Evolutionary conservation across 1,139 yeast genomes (phyloP).

Genomic region (Yamadazyma aaseri): DNA sequence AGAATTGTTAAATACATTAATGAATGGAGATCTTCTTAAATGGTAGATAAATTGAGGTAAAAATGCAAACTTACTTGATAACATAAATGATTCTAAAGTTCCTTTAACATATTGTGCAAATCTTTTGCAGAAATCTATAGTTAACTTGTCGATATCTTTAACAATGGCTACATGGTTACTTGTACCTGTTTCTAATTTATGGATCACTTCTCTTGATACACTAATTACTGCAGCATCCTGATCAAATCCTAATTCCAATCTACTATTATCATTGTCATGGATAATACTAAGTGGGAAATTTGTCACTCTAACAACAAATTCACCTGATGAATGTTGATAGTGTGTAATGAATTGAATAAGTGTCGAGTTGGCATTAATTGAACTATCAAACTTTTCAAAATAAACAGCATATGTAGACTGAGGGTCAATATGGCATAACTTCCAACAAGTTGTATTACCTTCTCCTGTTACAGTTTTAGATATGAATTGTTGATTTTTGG

Average conservation of each 20-base stretch:
- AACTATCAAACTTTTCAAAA: slow-evolving; percentile 51
- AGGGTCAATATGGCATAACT: slow-evolving; percentile 52
- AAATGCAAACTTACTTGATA: slow-evolving; percentile 75
- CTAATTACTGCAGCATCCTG: slow-evolving; percentile 71
- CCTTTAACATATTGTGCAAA: slow-evolving; percentile 88
- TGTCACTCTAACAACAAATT: slow-evolving; percentile 47
- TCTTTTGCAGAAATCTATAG: slow-evolving; percentile 80
- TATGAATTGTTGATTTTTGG: slow-evolving; percentile 25
- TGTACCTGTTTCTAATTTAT: slow-evolving; percentile 40
- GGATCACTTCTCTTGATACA: slow-evolving; percentile 53
- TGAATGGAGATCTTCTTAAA: slow-evolving; percentile 65
- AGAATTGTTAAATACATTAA: slow-evolving; percentile 71
- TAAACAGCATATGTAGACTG: slow-evolving; percentile 59
- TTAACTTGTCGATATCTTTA: slow-evolving; percentile 83
- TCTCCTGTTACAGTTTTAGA: slow-evolving; percentile 43
- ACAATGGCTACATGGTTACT: slow-evolving; percentile 72
- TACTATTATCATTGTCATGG: slow-evolving; percentile 43
- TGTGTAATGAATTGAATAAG: slow-evolving; percentile 69
- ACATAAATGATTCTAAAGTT: slow-evolving; percentile 69
- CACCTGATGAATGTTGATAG: slow-evolving; percentile 61
- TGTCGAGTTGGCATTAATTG: slow-evolving; percentile 29
- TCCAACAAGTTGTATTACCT: slow-evolving; percentile 61
- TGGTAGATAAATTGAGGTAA: slow-evolving; percentile 76
- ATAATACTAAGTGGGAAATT: slow-evolving; percentile 45
- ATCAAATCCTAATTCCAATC: slow-evolving; percentile 51